phyloP scores from a whole-genome alignment of 441 rosid species.

The Cnidoscolus chayamansa region DNA sequence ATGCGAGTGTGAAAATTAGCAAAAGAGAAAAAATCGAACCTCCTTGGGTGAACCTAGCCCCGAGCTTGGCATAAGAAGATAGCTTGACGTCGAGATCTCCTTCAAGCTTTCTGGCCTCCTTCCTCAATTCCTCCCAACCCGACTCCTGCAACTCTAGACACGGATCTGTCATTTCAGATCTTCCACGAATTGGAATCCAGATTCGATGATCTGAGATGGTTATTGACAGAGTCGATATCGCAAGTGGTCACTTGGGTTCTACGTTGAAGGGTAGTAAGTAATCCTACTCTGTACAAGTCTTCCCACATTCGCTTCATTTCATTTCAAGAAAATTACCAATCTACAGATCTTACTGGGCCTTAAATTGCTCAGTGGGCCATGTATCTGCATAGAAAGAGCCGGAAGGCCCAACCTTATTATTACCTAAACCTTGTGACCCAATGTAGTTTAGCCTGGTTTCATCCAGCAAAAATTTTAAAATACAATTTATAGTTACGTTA shows the following conservation, averaged over 20 bases:
- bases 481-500: no score
- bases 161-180: conserved; percentile 32
- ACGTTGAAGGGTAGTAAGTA: not conserved
- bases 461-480: no score
- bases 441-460: no score
- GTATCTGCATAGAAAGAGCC: not conserved
- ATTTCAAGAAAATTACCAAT: not conserved
- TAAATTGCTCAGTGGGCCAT: no score
- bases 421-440: no score
- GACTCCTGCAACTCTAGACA: conserved; percentile 84
- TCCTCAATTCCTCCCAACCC: conserved; percentile 93
- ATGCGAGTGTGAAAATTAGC: conserved; percentile 2
- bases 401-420: not conserved
- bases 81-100: conserved; percentile 96
- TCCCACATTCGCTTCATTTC: not conserved
- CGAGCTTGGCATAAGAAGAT: conserved; percentile 92
- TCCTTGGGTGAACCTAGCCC: conserved; percentile 80
- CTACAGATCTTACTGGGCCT: not conserved
- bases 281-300: not conserved
- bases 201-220: conserved; percentile 1
- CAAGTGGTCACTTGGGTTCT: not conserved
- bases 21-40: conserved; percentile 38
- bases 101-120: conserved; percentile 87
- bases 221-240: not conserved
- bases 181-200: not conserved